Base-by-base conservation (phyloP, 1,284 basidiomycete species). In the Heterobasidion irregulare region DNA sequence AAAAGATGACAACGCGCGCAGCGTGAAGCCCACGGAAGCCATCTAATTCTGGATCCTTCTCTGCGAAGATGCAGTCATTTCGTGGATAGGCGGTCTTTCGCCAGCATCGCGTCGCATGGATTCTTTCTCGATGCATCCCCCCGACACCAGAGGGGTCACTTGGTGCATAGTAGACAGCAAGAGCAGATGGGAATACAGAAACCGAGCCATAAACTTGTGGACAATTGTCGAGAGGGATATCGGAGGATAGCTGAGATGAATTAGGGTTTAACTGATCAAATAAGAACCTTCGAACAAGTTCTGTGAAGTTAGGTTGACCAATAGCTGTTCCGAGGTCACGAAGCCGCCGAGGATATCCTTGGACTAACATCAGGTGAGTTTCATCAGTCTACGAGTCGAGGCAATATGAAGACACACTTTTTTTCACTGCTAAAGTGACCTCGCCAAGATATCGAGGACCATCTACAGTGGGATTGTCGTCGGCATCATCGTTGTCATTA, bases 231-330 rank as follows among this genome's bases (percentile, higher is more conserved):
- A 52, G 15, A 16, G 52, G 16, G 16, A 56, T n/a, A 7, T 52
- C 33, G 8, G 32, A 33, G 5, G 53, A 10, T 6, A 19, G 8
- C 8, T 15, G 8, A 16, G 38, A 41, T 15, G 19, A 32, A 19
- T 44, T 43, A 2, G 49, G 36, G 38, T 57, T 2, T 12, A 55
- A 47, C 34, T 57, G 56, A 32, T 50, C 50, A 43, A 43, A 54
- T 7, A 57, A 32, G 36, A 57, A 57, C 16, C 51, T 41, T 7
- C 43, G n/a, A 2, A 59, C 53, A 8, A 56, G 47, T 3, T 8
- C 7, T 15, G 3, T 8, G 15, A 59, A 54, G 6, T 44, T 6
- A 5, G 50, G 47, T 36, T 50, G 47, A 34, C 19, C 33, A 15
- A 57, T 19, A 7, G 44, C 16, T 13, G 43, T 8, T 36, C 49